Percentiles rank a stretch among this genome's conserved stretches.
Conservation (phyloP, 805 yeast species). For the Maudiozyma barnettii region DNA sequence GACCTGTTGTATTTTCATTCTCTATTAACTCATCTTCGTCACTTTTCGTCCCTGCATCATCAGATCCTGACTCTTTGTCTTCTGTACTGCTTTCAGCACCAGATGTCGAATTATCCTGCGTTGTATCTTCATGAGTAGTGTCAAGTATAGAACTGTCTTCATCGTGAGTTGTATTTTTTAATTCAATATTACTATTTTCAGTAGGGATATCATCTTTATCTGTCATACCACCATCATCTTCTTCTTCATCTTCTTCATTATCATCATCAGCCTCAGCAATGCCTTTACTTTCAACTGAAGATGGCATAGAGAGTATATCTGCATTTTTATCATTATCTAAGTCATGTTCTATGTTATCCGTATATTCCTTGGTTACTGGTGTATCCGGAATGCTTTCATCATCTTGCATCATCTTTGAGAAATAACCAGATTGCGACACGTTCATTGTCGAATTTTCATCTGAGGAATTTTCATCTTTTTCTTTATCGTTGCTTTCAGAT, state of each 20-base stretch:
- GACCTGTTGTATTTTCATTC: not conserved
- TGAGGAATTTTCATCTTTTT: not conserved
- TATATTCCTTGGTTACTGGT: not conserved
- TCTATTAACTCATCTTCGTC: not conserved
- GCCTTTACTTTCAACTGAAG: not conserved
- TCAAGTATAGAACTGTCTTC: not conserved
- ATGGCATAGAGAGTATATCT: conserved; percentile 1
- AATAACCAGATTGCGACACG: conserved; percentile 22
- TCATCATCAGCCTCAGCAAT: not conserved
- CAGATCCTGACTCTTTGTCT: too few relatives aligned
- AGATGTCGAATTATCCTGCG: not conserved
- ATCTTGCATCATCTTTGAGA: conserved; percentile 14
- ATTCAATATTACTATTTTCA: not conserved
- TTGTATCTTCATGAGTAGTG: not conserved
- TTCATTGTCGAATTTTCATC: conserved; percentile 9
- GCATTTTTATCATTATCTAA: conserved; percentile 1
- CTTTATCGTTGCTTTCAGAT: conserved; percentile 6
- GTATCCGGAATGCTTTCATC: not conserved
- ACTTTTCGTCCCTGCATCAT: not conserved
- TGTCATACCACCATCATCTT: not conserved
- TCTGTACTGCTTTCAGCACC: too few relatives aligned
- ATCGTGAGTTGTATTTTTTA: not conserved
- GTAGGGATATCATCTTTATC: not conserved
- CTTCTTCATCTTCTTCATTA: not conserved
- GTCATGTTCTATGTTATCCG: not conserved